phyloP scores from a whole-genome alignment of 2,329 filamentous ascomycete genomes.

The Fusarium sp. region DNA sequence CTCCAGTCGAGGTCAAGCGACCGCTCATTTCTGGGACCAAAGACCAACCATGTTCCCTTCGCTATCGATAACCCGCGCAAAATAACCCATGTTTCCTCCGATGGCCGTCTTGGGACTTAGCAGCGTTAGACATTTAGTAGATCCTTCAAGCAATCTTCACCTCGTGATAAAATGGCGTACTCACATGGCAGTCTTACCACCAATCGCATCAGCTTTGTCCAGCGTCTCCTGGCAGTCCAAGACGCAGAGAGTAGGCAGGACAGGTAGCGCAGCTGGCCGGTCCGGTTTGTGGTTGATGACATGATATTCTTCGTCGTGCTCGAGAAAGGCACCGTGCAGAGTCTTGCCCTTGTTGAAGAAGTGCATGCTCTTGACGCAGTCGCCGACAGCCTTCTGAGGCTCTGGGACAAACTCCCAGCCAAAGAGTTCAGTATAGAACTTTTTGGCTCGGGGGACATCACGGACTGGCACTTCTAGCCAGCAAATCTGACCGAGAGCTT shows the following conservation, averaged over 20 bases:
- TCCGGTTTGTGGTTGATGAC: constrained; percentile 49
- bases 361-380: constrained; percentile 52
- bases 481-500: constrained; percentile 54
- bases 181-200: constrained; percentile 56
- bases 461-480: constrained; percentile 59
- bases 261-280: constrained; percentile 45
- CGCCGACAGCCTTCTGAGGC: constrained; percentile 32
- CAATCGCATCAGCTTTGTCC: constrained; percentile 48
- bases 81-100: constrained; percentile 53
- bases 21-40: constrained; percentile 51
- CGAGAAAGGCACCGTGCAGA: constrained; percentile 55
- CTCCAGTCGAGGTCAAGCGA: not conserved
- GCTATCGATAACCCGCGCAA: constrained; percentile 56
- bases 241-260: constrained; percentile 55
- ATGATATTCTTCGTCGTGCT: constrained; percentile 51
- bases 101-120: constrained; percentile 56
- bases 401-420: constrained; percentile 51
- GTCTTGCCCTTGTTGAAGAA: constrained; percentile 54
- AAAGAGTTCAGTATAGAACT: constrained; percentile 57
- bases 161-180: constrained; percentile 32
- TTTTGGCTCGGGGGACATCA: constrained; percentile 53
- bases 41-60: constrained; percentile 58
- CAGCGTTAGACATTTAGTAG: not conserved
- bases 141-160: constrained; percentile 10
- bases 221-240: constrained; percentile 53